These are phyloP conservation scores for Salix caprea DNA, from an alignment of 345 rosid genomes.

Conservation along the genomic window DNA sequence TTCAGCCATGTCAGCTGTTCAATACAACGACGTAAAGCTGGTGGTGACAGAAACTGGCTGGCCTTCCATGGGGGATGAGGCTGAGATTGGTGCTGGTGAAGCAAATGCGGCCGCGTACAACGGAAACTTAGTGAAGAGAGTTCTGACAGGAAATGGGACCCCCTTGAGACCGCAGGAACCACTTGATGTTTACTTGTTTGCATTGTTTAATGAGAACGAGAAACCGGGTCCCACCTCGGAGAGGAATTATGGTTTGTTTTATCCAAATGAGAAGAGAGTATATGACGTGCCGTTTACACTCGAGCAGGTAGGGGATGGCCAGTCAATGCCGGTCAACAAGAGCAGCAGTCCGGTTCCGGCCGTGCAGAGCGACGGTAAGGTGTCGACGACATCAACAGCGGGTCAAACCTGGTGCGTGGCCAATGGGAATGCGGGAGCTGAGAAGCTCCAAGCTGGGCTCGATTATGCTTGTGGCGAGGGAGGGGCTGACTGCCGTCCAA, in stretches of 20 bases:
- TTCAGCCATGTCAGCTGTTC: slow-evolving; percentile 22
- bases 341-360: slow-evolving; percentile 37
- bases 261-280: slow-evolving; percentile 23
- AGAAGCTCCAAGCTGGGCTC: slow-evolving; percentile 61
- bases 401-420: slow-evolving; percentile 79
- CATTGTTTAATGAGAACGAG: slow-evolving; percentile 26
- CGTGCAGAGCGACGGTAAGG: neutral
- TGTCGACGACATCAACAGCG: slow-evolving; percentile 6
- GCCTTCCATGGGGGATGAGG: slow-evolving; percentile 21
- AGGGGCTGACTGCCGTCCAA: slow-evolving; percentile 74
- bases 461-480: slow-evolving; percentile 94
- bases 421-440: slow-evolving; percentile 47
- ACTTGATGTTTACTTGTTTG: slow-evolving; percentile 25
- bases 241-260: slow-evolving; percentile 25
- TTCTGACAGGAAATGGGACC: slow-evolving; percentile 24
- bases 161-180: slow-evolving; percentile 23
- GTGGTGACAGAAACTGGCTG: slow-evolving; percentile 30
- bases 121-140: slow-evolving; percentile 31
- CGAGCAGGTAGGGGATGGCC: slow-evolving; percentile 4
- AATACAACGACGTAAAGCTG: slow-evolving; percentile 17
- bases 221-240: slow-evolving; percentile 30
- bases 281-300: slow-evolving; percentile 15
- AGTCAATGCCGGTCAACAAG: slow-evolving; percentile 24
- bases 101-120: slow-evolving; percentile 29
- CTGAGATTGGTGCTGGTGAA: slow-evolving; percentile 18